Percentiles rank a stretch among this genome's conserved stretches.
phyloP scores from a whole-genome alignment of 2,329 filamentous ascomycete species.

The Catunica adiposa region DNA sequence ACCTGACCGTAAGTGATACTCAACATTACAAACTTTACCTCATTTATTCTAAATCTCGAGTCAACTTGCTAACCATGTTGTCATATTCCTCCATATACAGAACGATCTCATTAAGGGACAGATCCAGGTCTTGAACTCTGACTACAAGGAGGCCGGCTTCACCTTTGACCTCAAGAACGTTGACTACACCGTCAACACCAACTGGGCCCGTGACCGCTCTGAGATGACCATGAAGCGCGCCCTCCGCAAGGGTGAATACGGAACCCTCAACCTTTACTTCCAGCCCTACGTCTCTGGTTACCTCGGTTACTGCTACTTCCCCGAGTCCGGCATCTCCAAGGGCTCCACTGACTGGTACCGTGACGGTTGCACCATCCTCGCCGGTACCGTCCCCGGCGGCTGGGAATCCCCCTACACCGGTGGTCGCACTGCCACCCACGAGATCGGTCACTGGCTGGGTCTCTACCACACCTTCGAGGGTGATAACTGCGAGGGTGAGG shows the following conservation, averaged over 20 bases:
- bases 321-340: conserved; percentile 19
- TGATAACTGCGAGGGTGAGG: conserved; percentile 21
- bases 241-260: conserved; percentile 30
- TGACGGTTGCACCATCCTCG: conserved; percentile 27
- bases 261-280: conserved; percentile 24
- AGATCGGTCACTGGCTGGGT: conserved; percentile 33
- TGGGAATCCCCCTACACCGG: conserved; percentile 21
- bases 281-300: conserved; percentile 22
- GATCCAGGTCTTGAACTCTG: conserved; percentile 29
- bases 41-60: conserved; percentile 3
- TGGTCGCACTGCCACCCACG: conserved; percentile 24
- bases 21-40: not conserved
- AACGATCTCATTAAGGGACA: conserved; percentile 24
- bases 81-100: conserved; percentile 16
- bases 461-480: conserved; percentile 32
- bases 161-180: conserved; percentile 28
- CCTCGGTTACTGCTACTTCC: conserved; percentile 33
- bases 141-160: conserved; percentile 28
- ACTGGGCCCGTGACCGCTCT: conserved; percentile 28
- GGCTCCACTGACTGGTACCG: conserved; percentile 22
- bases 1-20: conserved; percentile 21
- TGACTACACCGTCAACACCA: conserved; percentile 30
- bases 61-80: not conserved
- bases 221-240: conserved; percentile 29
- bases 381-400: conserved; percentile 24